Percentiles rank a stretch among this genome's conserved stretches.
These are phyloP conservation scores for Kingdonia uniflora DNA, from an alignment of 164 flowering plant species.

Conservation along the genomic window DNA sequence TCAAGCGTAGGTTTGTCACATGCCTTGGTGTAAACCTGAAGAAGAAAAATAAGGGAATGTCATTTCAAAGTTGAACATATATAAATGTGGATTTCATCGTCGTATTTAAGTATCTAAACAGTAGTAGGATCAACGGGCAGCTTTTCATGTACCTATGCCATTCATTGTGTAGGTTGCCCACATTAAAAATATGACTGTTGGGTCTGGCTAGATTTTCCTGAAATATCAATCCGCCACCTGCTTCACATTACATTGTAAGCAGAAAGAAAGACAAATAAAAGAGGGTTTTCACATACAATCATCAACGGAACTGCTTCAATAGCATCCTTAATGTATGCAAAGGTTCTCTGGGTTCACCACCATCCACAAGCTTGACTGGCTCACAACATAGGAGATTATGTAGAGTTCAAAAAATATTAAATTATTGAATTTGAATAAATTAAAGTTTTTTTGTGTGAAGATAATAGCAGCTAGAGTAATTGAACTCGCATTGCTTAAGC, in stretches of 20 bases:
- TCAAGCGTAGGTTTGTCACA: conserved; percentile 1
- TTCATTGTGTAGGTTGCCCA: conserved; percentile 87
- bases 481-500: conserved; percentile 47
- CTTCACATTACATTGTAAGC: background rate
- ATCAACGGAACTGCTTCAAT: conserved; percentile 52
- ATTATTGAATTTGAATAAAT: background rate
- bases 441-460: too few relatives aligned
- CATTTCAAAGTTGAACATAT: background rate
- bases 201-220: conserved; percentile 87
- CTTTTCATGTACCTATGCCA: conserved; percentile 48
- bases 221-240: background rate
- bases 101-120: too few relatives aligned
- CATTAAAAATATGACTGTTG: conserved; percentile 84
- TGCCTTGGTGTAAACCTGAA: conserved; percentile 11
- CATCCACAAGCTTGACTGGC: conserved; percentile 57
- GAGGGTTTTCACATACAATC: conserved; percentile 28
- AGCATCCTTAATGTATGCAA: conserved; percentile 49
- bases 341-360: conserved; percentile 56
- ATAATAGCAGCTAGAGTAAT: background rate
- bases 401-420: background rate
- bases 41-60: background rate
- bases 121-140: too few relatives aligned
- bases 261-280: background rate
- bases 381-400: conserved; percentile 44
- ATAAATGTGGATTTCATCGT: too few relatives aligned